Evolutionary conservation across 768 basidiomycete genomes (phyloP).

Genomic region (Mrakia hoshinonis): DNA sequence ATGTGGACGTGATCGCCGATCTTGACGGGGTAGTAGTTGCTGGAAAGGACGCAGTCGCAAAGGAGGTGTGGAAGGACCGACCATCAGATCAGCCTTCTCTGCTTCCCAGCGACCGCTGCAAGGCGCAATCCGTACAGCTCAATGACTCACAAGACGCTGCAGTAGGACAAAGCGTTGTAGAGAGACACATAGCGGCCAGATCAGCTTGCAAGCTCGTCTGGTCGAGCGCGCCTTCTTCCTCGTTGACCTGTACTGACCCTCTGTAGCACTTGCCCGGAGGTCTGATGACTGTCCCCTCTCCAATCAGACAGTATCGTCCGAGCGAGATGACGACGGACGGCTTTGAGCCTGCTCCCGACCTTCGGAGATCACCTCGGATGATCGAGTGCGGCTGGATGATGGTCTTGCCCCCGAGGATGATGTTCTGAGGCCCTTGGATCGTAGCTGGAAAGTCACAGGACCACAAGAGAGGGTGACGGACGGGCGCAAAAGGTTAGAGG

Average conservation of each 20-base stretch:
- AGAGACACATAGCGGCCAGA: background rate
- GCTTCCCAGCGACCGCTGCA: too few relatives aligned
- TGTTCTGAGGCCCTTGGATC: conserved; percentile 89
- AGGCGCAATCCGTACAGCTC: too few relatives aligned
- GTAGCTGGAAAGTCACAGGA: conserved; percentile 52
- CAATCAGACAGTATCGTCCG: conserved; percentile 84
- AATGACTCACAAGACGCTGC: background rate
- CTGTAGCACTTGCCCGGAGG: conserved; percentile 44
- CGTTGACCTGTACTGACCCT: conserved; percentile 37
- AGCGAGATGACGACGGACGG: conserved; percentile 74
- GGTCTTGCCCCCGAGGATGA: conserved; percentile 92
- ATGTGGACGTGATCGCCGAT: conserved; percentile 93
- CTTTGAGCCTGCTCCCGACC: conserved; percentile 77
- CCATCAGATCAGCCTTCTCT: background rate
- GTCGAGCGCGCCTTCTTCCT: background rate
- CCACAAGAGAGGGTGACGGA: too few relatives aligned
- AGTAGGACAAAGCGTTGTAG: background rate
- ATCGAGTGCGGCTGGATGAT: conserved; percentile 85
- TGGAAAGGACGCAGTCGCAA: background rate
- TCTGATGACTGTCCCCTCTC: conserved; percentile 74
- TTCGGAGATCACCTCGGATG: conserved; percentile 82
- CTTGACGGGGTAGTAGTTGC: conserved; percentile 94
- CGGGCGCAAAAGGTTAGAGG: too few relatives aligned
- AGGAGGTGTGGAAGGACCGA: too few relatives aligned
- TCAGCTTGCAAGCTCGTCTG: background rate